Evolutionary conservation across 768 basidiomycete species (phyloP).

Genomic region (Lactarius indigo): DNA sequence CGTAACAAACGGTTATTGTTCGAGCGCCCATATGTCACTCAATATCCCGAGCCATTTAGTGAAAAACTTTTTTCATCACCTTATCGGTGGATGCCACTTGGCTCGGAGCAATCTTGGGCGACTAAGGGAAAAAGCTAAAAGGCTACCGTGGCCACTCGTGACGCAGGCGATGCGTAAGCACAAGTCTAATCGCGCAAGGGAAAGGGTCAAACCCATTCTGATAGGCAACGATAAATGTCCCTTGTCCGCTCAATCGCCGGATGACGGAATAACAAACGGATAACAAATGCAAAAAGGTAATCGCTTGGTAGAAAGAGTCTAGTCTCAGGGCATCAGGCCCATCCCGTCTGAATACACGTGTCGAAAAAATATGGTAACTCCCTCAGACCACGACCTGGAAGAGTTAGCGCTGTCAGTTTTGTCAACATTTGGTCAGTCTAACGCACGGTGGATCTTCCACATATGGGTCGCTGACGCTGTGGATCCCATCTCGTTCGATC

Average conservation of each 20-base stretch:
- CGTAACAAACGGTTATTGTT: not conserved
- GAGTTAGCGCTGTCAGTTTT: not conserved
- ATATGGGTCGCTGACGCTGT: slow-evolving; percentile 35
- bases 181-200: not conserved
- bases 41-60: slow-evolving; percentile 26
- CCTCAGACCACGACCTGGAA: slow-evolving; percentile 21
- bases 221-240: not conserved
- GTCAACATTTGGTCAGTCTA: not conserved
- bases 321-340: slow-evolving; percentile 26
- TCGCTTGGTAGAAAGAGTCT: not conserved
- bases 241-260: not conserved
- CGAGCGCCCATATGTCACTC: not conserved
- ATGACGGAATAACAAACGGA: not conserved
- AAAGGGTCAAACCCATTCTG: not conserved
- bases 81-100: not conserved
- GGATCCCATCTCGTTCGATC: slow-evolving; percentile 60
- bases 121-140: not conserved
- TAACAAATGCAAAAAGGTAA: not conserved
- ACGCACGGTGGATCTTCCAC: slow-evolving; percentile 49
- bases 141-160: not conserved
- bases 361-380: slow-evolving; percentile 15
- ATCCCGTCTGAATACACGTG: slow-evolving; percentile 25
- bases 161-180: not conserved
- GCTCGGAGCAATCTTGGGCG: slow-evolving; percentile 23
- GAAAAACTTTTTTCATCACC: slow-evolving; percentile 18